A percentile compares a stretch with the other conserved stretches of the same genome.
phyloP scores from a whole-genome alignment of 208 protist species.

The Crithidia expoeki region DNA sequence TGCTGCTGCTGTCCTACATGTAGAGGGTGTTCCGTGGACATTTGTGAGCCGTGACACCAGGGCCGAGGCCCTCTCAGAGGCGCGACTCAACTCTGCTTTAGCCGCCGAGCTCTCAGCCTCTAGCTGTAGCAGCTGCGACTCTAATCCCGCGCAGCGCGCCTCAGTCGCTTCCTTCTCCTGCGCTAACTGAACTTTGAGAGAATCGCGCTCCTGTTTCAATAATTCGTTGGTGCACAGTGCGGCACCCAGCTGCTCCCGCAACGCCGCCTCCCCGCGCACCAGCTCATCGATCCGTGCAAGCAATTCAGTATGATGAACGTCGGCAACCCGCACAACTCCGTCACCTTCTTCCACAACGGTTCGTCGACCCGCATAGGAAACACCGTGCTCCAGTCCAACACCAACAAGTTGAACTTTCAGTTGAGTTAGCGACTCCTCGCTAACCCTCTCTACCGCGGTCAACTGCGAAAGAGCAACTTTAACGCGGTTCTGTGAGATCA shows the following conservation, averaged over 20 bases:
- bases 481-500: too few species aligned
- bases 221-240: background rate
- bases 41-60: conserved; percentile 4
- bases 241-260: background rate
- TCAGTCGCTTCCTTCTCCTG: background rate
- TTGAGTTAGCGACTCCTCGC: too few species aligned
- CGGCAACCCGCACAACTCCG: too few species aligned
- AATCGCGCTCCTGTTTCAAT: background rate
- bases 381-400: too few species aligned
- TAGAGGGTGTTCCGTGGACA: background rate
- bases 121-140: conserved; percentile 3
- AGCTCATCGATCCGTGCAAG: too few species aligned
- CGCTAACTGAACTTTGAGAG: background rate
- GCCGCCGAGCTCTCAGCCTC: conserved; percentile 3
- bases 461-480: too few species aligned
- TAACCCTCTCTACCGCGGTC: too few species aligned
- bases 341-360: too few species aligned
- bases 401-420: too few species aligned
- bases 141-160: background rate
- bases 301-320: too few species aligned
- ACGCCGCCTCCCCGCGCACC: too few species aligned
- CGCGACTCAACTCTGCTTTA: conserved; percentile 10
- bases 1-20: background rate
- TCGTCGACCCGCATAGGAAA: too few species aligned
- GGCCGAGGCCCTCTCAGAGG: conserved; percentile 7